Evolutionary conservation across 495 filamentous ascomycete species (phyloP), one percentile per base, ranked within the genome.

Genomic region (Bacidia rubella): DNA sequence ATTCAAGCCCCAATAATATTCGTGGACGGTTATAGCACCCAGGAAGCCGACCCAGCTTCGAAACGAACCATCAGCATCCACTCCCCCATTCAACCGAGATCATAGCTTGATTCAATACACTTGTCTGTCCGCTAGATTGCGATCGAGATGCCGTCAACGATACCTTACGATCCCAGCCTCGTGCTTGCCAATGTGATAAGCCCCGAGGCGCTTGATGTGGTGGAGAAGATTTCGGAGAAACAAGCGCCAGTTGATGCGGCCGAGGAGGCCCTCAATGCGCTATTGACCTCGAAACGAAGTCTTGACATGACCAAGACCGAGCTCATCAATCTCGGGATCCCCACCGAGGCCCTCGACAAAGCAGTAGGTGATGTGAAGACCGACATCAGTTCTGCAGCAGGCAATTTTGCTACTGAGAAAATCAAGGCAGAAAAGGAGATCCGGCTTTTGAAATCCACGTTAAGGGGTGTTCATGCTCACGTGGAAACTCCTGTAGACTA

Each of bases 221-320:
- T 44, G 9, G 20, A 44, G 5, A 17, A n/a, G 17, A 44, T 44
- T 17, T 44, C 41, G 12, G 17, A 44, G 9, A 17, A 7, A 5
- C 41, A 44, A 22, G 20, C 41, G 5, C 41, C 41, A 5, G 9
- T n/a, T 17, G 41, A 44, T 44, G 41, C 41, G 15, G 41, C 41
- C 12, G 15, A 44, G 20, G 41, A 22, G 20, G 9, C 12, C 20
- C 41, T 44, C 41, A 44, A 44, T 17, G 12, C 41, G 5, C 17
- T 44, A 9, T 22, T 44, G 41, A 44, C 41, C 15, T 44, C 41
- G 5, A n/a, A 22, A 44, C 41, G 41, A 44, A 44, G 41, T 44
- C 17, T 44, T 22, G 41, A 44, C 41, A 44, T 44, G 41, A 44
- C 41, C 41, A 44, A 44, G 20, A 22, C 20, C 41, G 41, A 44